Percentiles rank a stretch among this genome's conserved stretches.
phyloP scores from a whole-genome alignment of 257 asterid genomes.

The Dorcoceras hygrometricum region DNA sequence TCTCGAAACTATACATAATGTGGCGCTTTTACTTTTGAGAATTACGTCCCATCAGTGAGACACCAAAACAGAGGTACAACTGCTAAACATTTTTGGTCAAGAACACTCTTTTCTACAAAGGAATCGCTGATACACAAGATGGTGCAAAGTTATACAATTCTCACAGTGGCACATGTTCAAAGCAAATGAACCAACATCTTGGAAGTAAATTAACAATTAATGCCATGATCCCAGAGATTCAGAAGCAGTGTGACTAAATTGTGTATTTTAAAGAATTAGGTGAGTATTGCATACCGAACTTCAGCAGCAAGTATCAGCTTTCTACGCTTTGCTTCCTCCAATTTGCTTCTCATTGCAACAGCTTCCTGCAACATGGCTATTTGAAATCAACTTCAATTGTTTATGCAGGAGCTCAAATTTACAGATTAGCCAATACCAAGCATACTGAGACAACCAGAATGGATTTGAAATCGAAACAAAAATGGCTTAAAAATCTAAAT shows the following conservation, averaged over 20 bases:
- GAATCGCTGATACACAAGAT: background rate
- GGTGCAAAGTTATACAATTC: background rate
- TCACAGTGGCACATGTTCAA: background rate
- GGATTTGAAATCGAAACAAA: background rate
- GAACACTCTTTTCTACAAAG: background rate
- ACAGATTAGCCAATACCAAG: background rate
- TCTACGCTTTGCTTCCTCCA: slow-evolving; percentile 59
- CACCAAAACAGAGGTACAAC: no score
- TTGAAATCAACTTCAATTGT: background rate
- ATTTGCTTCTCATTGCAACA: slow-evolving; percentile 43
- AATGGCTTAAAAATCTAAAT: background rate
- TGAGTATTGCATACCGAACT: slow-evolving; percentile 57
- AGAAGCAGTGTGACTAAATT: background rate
- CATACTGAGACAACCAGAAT: background rate
- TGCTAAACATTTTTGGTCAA: no score
- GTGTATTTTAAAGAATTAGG: background rate
- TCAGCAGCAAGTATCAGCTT: slow-evolving; percentile 63
- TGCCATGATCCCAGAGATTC: background rate
- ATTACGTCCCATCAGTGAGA: background rate
- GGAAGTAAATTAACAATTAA: slow-evolving; percentile 17
- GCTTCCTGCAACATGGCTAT: slow-evolving; percentile 46
- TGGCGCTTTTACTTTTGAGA: background rate
- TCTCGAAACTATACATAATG: background rate
- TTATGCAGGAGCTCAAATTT: background rate
- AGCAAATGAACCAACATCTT: background rate